Percentiles rank a stretch among this genome's conserved stretches.
Conservation (phyloP, 140 eudicot genomes). For the Cichorium intybus region DNA sequence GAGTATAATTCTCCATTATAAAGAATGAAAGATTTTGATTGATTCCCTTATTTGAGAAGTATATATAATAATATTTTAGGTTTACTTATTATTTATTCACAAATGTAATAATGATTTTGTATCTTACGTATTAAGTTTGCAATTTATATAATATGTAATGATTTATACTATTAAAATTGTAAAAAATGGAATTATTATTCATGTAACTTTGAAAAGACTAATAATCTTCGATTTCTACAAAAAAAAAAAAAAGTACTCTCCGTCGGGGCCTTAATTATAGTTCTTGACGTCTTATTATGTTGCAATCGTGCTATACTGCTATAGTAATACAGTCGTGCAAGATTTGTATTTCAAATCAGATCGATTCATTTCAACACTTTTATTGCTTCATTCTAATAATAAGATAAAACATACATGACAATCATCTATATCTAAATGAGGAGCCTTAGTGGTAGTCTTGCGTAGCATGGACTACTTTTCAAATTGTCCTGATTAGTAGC, state of each 20-base stretch:
- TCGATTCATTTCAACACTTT: background rate
- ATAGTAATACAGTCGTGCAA: background rate
- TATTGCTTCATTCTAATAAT: background rate
- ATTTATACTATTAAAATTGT: background rate
- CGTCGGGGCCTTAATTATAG: background rate
- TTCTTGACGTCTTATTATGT: background rate
- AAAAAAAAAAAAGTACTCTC: background rate
- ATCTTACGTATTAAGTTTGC: background rate
- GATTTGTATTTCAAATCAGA: background rate
- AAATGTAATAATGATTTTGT: background rate
- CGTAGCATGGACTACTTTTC: too few relatives aligned
- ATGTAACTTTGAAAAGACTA: background rate
- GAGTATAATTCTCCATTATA: constrained; percentile 48
- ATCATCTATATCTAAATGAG: too few relatives aligned
- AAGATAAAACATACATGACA: background rate
- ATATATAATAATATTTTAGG: constrained; percentile 4
- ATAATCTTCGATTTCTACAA: background rate
- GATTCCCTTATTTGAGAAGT: constrained; percentile 29
- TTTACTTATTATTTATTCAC: background rate
- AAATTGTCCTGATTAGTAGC: too few relatives aligned
- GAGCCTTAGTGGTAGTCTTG: too few relatives aligned
- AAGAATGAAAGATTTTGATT: constrained; percentile 38
- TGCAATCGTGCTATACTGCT: background rate
- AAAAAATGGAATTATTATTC: background rate
- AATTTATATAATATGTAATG: background rate